These are phyloP conservation scores for Colletotrichum costaricense DNA, from an alignment of 2,329 filamentous ascomycete genomes.

Conservation along the genomic window DNA sequence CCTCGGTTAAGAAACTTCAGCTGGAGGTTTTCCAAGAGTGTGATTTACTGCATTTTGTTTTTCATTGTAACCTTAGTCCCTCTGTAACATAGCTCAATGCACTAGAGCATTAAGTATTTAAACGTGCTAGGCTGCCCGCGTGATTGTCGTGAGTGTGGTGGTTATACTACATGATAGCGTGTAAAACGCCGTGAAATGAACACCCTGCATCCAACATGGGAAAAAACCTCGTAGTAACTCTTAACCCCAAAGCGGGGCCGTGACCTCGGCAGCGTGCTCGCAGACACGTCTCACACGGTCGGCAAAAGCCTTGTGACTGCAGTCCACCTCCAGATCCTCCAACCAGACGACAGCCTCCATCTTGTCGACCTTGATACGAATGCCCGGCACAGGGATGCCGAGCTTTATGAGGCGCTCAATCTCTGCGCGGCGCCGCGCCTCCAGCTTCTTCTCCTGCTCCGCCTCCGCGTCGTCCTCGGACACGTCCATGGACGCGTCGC, in stretches of 20 bases:
- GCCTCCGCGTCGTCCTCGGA: slow-evolving; percentile 43
- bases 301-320: slow-evolving; percentile 78
- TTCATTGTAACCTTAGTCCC: slow-evolving; percentile 35
- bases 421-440: slow-evolving; percentile 72
- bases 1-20: slow-evolving; percentile 52
- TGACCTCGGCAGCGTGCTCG: slow-evolving; percentile 88
- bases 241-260: slow-evolving; percentile 76
- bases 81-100: slow-evolving; percentile 37
- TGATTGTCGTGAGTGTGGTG: slow-evolving; percentile 14
- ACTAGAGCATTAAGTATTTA: slow-evolving; percentile 26
- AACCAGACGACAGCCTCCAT: slow-evolving; percentile 91
- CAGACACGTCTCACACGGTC: slow-evolving; percentile 91
- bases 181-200: slow-evolving; percentile 2
- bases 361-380: slow-evolving; percentile 89
- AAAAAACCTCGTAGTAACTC: neutral
- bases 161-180: slow-evolving; percentile 16
- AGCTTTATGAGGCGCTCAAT: slow-evolving; percentile 82
- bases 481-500: slow-evolving; percentile 35
- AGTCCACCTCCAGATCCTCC: slow-evolving; percentile 92
- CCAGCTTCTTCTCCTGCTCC: slow-evolving; percentile 52
- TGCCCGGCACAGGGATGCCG: slow-evolving; percentile 90
- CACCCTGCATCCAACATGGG: neutral
- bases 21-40: neutral
- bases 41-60: slow-evolving; percentile 24
- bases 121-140: neutral